These are phyloP conservation scores for Quillaja saponaria DNA, from an alignment of 306 rosid species.

Conservation along the genomic window DNA sequence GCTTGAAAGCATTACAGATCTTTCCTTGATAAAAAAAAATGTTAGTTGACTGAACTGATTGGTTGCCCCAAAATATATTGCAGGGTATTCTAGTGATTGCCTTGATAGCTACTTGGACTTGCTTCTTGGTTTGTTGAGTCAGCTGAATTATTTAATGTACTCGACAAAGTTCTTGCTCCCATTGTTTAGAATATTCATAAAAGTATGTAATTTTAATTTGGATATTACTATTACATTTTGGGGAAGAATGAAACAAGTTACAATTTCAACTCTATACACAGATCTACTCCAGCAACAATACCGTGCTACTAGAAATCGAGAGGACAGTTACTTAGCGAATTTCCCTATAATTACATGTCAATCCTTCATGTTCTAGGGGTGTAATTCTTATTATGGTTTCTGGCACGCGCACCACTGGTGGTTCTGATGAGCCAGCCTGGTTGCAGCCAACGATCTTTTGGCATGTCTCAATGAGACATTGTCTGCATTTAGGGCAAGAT, in stretches of 20 bases:
- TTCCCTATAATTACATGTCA: constrained; percentile 56
- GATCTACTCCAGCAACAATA: not conserved
- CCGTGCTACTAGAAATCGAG: constrained; percentile 17
- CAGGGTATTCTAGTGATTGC: constrained; percentile 24
- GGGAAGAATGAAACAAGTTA: constrained; percentile 8
- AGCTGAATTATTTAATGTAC: constrained; percentile 7
- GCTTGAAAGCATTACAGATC: too few relatives aligned
- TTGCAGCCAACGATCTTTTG: constrained; percentile 64
- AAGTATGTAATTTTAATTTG: constrained; percentile 27
- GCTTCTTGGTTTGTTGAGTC: constrained; percentile 2
- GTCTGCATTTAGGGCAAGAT: constrained; percentile 90
- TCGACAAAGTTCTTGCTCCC: not conserved
- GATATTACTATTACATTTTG: constrained; percentile 27
- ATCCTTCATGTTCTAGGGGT: constrained; percentile 64
- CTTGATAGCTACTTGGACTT: constrained; percentile 28
- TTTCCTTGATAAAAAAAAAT: not conserved
- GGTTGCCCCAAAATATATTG: constrained; percentile 3
- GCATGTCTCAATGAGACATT: constrained; percentile 72
- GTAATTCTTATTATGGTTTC: constrained; percentile 46
- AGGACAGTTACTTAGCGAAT: constrained; percentile 5
- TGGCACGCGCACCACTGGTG: constrained; percentile 27
- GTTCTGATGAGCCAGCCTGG: constrained; percentile 43
- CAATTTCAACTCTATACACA: constrained; percentile 27
- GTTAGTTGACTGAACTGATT: constrained; percentile 1
- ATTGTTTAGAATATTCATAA: constrained; percentile 10